These are phyloP conservation scores for Hippophae tibetana DNA, from an alignment of 306 rosid genomes.

Conservation along the genomic window DNA sequence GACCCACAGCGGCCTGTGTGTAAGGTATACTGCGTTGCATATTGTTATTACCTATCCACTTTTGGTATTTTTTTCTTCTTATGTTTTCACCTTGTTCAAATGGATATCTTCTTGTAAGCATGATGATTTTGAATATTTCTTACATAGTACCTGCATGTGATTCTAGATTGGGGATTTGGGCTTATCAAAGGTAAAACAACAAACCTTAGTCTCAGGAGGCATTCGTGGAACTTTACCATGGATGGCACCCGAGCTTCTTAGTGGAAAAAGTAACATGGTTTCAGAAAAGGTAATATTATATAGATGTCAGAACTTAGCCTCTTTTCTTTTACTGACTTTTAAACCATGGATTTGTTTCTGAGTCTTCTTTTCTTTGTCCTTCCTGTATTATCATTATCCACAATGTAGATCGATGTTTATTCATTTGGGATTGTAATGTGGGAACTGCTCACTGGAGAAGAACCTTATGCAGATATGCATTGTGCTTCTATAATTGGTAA, in stretches of 20 bases:
- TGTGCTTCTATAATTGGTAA: constrained; percentile 97
- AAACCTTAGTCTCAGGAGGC: constrained; percentile 96
- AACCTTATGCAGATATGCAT: constrained; percentile 94
- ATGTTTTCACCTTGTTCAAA: background rate
- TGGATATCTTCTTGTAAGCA: background rate
- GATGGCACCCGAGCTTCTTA: constrained; percentile 99
- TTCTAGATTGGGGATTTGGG: constrained; percentile 97
- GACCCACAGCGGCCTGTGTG: constrained; percentile 97
- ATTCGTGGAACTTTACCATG: constrained; percentile 98
- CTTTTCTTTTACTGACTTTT: background rate
- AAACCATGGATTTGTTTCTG: constrained; percentile 6
- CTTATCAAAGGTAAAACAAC: constrained; percentile 91
- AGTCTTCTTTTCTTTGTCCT: constrained; percentile 17
- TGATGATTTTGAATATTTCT: background rate
- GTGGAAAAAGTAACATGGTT: constrained; percentile 96
- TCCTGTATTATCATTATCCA: constrained; percentile 18
- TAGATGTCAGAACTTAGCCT: constrained; percentile 1
- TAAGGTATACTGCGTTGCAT: constrained; percentile 45
- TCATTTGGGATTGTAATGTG: constrained; percentile 98
- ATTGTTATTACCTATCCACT: background rate
- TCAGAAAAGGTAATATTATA: constrained; percentile 67
- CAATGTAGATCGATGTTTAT: constrained; percentile 88
- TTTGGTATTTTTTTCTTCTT: background rate
- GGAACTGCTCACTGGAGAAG: constrained; percentile 94
- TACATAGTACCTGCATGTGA: constrained; percentile 12